Percentiles rank a stretch among this genome's conserved stretches.
Conservation (phyloP, 2,329 filamentous ascomycete genomes). For the Penicillium sp. region DNA sequence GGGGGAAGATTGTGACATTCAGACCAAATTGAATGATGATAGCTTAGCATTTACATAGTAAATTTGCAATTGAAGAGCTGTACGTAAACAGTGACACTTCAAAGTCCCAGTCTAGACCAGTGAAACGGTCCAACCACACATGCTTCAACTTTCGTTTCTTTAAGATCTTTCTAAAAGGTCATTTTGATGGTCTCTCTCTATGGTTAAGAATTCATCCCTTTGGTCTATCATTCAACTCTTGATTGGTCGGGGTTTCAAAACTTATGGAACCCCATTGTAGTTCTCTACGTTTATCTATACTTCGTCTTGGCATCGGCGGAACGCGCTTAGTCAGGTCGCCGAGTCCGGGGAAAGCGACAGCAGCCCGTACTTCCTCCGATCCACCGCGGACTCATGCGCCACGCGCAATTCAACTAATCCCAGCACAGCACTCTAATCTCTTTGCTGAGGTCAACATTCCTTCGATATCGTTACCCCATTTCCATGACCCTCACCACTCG, state of each 20-base stretch:
- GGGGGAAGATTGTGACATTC: conserved; percentile 58
- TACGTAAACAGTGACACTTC: too few relatives aligned
- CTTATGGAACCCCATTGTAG: background rate
- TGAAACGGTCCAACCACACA: too few relatives aligned
- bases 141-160: too few relatives aligned
- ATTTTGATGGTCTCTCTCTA: too few relatives aligned
- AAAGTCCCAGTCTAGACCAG: too few relatives aligned
- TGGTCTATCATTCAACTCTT: too few relatives aligned
- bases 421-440: background rate
- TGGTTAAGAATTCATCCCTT: too few relatives aligned
- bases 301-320: conserved; percentile 11
- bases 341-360: conserved; percentile 28
- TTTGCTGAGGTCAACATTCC: background rate
- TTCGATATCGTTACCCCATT: background rate
- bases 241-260: too few relatives aligned
- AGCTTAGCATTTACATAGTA: background rate
- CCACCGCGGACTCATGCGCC: background rate
- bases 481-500: conserved; percentile 17
- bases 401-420: conserved; percentile 2
- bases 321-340: conserved; percentile 21
- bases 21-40: conserved; percentile 21
- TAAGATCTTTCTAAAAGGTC: too few relatives aligned
- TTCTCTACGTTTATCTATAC: background rate
- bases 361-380: conserved; percentile 16
- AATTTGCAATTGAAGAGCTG: too few relatives aligned